Conservation (phyloP, 2,329 filamentous ascomycete genomes). For the Fonsecaea erecta region DNA sequence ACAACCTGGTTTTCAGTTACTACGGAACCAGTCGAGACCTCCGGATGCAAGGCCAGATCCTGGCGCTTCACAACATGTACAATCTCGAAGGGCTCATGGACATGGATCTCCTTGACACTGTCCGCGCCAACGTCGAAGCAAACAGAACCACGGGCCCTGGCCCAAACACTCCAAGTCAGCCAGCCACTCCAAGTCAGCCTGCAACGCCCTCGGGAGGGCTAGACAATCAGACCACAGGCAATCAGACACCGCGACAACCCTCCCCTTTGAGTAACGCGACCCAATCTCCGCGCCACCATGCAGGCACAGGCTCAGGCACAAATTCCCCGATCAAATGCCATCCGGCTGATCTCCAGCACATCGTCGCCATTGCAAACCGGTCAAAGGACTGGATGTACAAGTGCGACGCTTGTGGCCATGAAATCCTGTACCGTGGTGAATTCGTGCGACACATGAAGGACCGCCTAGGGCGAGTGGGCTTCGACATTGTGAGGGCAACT, state of each 20-base stretch:
- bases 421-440: neutral
- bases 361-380: neutral
- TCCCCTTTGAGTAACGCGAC: too few species aligned
- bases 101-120: neutral
- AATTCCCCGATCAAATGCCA: neutral
- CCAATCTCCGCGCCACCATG: neutral
- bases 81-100: conserved; percentile 1
- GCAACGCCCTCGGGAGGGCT: too few species aligned
- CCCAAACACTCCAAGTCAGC: too few species aligned
- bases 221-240: too few species aligned
- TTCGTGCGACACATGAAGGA: neutral
- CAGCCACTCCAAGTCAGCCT: too few species aligned
- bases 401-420: conserved; percentile 11
- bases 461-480: neutral
- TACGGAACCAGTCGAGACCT: conserved; percentile 1
- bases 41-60: neutral
- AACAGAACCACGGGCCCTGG: neutral
- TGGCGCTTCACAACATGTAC: neutral
- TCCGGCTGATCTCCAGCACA: neutral
- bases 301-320: neutral
- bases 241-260: too few species aligned
- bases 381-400: neutral
- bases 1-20: neutral
- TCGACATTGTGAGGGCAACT: neutral
- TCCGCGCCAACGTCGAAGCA: neutral